A percentile compares a stretch with the other conserved stretches of the same genome.
phyloP scores from a whole-genome alignment of 1,139 yeast species.

The Pichia sp. region DNA sequence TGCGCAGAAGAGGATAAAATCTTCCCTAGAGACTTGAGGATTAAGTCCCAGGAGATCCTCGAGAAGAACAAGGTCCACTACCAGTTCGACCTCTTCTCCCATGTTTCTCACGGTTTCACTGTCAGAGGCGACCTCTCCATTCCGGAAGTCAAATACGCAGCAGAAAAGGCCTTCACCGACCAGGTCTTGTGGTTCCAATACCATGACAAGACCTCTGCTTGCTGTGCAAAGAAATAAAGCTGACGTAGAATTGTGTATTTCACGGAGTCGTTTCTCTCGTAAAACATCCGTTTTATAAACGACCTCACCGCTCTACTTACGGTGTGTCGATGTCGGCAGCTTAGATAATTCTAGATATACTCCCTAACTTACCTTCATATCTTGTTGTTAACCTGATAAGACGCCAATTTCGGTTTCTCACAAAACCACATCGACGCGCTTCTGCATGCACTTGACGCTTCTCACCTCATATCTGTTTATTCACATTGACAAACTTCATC shows the following conservation, averaged over 20 bases:
- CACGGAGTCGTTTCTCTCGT: neutral
- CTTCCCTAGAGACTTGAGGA: constrained; percentile 62
- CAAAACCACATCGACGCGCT: too few species aligned
- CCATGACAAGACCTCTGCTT: constrained; percentile 14
- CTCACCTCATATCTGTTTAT: too few species aligned
- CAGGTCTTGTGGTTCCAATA: constrained; percentile 50
- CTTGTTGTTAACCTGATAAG: too few species aligned
- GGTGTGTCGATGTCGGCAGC: too few species aligned
- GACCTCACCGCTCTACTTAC: too few species aligned
- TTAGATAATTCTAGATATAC: too few species aligned
- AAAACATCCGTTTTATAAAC: neutral
- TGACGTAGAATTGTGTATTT: neutral
- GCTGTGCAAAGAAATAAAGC: neutral
- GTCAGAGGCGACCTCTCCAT: constrained; percentile 64
- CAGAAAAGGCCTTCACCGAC: constrained; percentile 61
- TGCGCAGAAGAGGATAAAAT: constrained; percentile 67
- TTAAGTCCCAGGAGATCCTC: constrained; percentile 56
- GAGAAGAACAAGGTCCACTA: constrained; percentile 43
- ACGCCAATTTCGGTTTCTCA: too few species aligned
- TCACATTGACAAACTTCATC: too few species aligned
- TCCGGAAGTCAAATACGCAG: constrained; percentile 59
- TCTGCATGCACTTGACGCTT: too few species aligned
- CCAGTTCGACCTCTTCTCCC: constrained; percentile 57
- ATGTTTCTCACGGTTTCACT: constrained; percentile 70
- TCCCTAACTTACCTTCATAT: too few species aligned